Base-by-base conservation (phyloP, 1,284 basidiomycete species). In the Tausonia pullulans region DNA sequence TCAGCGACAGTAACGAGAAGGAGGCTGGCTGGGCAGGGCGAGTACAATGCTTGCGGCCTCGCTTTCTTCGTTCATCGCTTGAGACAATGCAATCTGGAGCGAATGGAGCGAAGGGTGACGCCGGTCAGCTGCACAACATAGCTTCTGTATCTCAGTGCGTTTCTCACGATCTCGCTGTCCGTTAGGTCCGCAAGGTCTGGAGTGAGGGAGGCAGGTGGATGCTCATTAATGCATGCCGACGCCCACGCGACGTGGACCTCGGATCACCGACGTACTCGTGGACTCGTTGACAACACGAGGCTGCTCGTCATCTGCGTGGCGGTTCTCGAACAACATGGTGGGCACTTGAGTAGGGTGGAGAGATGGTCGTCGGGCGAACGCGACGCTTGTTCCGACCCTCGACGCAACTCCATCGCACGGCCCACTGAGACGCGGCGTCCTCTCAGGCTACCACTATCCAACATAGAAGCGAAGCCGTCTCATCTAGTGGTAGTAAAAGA, bases 31-130 rank as follows among this genome's bases (percentile, higher is more conserved):
- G 27, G 27, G 27, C 27, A 27, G 27, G 27, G 27, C 27, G 27
- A 27, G 27, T 27, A 27, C 27, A 27, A 27, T 27, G 27, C 27
- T 27, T 27, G 27, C 57, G 13, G 57, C 57, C 16, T 58, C 57
- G 44, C 45, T 44, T 16, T 49, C 46, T 40, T 60, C 59, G 39
- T 51, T 60, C 51, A 60, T 60, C 6, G 16, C 41, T 39, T 60
- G 59, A n/a, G 59, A 60, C n/a, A 60, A 49, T 7, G 48, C 49
- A n/a, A 60, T 60, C 59, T 60, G 59, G 2, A 27, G 46, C 3
- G 14, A 48, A 46, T 48, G 58, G 51, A 50, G 40, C 16, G 27
- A 11, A 11, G 43, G 4, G 14, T 50, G 50, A 10, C 27, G 40
- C 5, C n/a, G 1, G 16, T 9, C 2, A 44, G 58, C 27, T 27